These are phyloP conservation scores for Solanum peruvianum DNA, from an alignment of 257 asterid species.

Conservation along the genomic window DNA sequence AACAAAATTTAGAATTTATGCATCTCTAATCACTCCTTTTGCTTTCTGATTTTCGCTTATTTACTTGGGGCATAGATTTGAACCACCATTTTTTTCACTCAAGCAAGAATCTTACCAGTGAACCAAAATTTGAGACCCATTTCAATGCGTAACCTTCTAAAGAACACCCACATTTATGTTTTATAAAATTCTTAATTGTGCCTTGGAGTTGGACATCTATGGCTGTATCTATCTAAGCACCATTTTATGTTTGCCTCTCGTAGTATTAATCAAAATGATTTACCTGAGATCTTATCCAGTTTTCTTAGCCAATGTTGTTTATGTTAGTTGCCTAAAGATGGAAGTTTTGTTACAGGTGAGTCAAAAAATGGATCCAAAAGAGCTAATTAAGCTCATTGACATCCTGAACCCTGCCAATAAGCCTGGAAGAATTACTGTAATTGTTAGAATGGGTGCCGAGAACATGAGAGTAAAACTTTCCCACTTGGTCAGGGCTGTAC, in stretches of 20 bases:
- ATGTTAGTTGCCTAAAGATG: background rate
- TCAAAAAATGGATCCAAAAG: slow-evolving; percentile 85
- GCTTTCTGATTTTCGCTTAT: background rate
- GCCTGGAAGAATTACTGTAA: slow-evolving; percentile 73
- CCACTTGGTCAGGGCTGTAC: slow-evolving; percentile 72
- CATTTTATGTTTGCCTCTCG: background rate
- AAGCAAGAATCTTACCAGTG: background rate
- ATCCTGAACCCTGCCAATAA: slow-evolving; percentile 58
- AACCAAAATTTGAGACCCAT: background rate
- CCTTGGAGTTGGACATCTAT: background rate
- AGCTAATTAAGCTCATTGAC: slow-evolving; percentile 59
- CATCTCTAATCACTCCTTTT: background rate
- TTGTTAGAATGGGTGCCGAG: slow-evolving; percentile 87
- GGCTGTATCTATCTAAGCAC: background rate
- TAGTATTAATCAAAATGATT: background rate
- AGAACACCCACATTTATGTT: background rate
- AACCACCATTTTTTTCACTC: background rate
- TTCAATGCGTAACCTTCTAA: background rate
- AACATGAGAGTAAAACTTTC: slow-evolving; percentile 84
- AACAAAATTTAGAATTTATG: background rate
- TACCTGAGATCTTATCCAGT: background rate
- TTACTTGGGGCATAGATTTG: background rate
- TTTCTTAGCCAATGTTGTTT: background rate
- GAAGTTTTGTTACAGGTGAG: slow-evolving; percentile 48
- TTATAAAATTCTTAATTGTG: background rate